These are phyloP conservation scores for Aegilops longissima DNA, from an alignment of 176 grass and related monocot genomes.

Conservation along the genomic window DNA sequence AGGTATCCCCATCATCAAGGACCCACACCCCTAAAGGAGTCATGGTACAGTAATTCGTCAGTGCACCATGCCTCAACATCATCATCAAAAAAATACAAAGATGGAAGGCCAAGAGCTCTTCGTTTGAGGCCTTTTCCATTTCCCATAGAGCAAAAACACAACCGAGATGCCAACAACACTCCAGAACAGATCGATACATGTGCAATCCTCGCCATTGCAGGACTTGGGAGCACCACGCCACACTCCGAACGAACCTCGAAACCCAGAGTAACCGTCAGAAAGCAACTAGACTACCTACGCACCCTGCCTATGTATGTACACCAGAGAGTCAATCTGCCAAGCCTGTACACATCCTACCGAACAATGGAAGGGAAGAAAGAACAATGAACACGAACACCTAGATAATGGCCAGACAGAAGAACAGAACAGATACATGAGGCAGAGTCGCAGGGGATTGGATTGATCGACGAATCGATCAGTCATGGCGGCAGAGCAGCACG, in stretches of 20 bases:
- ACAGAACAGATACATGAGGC: neutral
- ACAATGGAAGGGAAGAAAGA: neutral
- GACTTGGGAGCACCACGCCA: constrained; percentile 38
- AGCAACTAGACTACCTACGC: neutral
- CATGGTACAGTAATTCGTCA: no score
- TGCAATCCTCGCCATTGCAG: constrained; percentile 44
- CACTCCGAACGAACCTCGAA: neutral
- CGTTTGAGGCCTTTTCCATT: neutral
- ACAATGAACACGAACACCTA: constrained; percentile 13
- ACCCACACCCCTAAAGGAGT: no score
- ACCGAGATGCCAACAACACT: neutral
- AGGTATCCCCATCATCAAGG: neutral
- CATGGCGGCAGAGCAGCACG: constrained; percentile 72
- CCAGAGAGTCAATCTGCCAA: neutral
- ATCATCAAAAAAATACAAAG: neutral
- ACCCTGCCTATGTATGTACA: constrained; percentile 15
- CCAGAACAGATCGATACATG: constrained; percentile 22
- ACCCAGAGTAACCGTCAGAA: constrained; percentile 16
- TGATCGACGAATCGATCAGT: neutral
- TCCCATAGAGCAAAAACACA: constrained; percentile 15
- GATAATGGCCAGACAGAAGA: constrained; percentile 12
- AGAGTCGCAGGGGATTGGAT: neutral
- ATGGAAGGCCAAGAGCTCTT: neutral
- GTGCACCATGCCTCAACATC: neutral
- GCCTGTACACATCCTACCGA: neutral